phyloP scores from a whole-genome alignment of 1,284 basidiomycete species.

The Cryptococcus sp. region DNA sequence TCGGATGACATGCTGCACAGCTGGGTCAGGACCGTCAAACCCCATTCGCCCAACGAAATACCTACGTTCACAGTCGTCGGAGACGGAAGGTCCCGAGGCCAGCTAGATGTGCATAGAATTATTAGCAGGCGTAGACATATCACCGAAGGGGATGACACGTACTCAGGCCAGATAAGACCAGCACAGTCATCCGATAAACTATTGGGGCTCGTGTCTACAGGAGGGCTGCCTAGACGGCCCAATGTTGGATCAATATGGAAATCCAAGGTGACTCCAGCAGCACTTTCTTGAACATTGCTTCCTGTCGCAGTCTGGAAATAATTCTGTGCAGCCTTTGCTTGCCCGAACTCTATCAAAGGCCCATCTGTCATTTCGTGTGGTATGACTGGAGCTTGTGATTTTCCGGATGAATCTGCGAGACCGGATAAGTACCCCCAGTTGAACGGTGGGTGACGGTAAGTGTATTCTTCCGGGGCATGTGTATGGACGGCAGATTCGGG shows the following conservation, averaged over 20 bases:
- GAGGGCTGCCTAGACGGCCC: too few species aligned
- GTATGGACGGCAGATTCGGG: background rate
- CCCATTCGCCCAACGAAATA: background rate
- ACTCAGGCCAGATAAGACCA: slow-evolving; percentile 33
- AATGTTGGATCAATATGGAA: too few species aligned
- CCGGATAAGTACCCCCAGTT: background rate
- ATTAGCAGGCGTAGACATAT: background rate
- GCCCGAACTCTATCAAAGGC: background rate
- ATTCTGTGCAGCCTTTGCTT: background rate
- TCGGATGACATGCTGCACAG: slow-evolving; percentile 26
- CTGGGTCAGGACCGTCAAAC: background rate
- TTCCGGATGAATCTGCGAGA: too few species aligned
- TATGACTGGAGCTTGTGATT: background rate
- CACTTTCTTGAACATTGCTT: too few species aligned
- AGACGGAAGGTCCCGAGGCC: slow-evolving; percentile 40
- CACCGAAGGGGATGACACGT: slow-evolving; percentile 1
- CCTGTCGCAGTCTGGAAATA: background rate
- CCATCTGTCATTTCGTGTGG: background rate
- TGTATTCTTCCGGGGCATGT: background rate
- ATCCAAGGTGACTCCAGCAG: too few species aligned
- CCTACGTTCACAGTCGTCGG: slow-evolving; percentile 33
- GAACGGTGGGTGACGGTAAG: background rate
- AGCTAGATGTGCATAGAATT: slow-evolving; percentile 12
- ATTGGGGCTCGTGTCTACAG: too few species aligned
- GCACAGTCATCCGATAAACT: background rate